Evolutionary conservation across 2,329 filamentous ascomycete species (phyloP).

Genomic region (Neonectria coccinea): DNA sequence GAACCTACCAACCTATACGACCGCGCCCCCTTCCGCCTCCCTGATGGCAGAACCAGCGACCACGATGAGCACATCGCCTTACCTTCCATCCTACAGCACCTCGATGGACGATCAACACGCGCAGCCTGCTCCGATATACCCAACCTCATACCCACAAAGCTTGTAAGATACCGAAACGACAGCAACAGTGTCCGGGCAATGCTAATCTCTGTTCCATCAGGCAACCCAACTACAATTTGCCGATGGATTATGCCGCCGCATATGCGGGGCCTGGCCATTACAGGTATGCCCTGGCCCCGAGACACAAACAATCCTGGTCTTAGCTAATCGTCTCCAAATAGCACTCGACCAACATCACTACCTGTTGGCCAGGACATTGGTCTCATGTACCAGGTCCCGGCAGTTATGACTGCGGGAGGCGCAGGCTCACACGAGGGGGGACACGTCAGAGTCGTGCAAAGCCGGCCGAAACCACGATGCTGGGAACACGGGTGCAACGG

Average conservation of each 20-base stretch:
- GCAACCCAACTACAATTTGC: constrained; percentile 55
- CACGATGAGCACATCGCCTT: constrained; percentile 56
- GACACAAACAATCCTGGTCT: constrained; percentile 20
- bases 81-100: constrained; percentile 63
- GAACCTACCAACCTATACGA: constrained; percentile 63
- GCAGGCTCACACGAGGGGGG: constrained; percentile 53
- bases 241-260: constrained; percentile 57
- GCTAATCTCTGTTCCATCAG: constrained; percentile 47
- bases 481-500: constrained; percentile 98
- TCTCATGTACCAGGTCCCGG: constrained; percentile 59
- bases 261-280: constrained; percentile 53
- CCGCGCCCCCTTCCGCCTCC: constrained; percentile 62
- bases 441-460: constrained; percentile 77
- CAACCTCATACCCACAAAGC: constrained; percentile 50
- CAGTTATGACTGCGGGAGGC: constrained; percentile 52
- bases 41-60: constrained; percentile 63
- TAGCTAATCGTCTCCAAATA: constrained; percentile 43
- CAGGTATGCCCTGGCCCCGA: constrained; percentile 50
- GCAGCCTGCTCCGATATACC: constrained; percentile 51
- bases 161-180: constrained; percentile 49
- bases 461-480: constrained; percentile 91
- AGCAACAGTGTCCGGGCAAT: constrained; percentile 43
- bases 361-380: constrained; percentile 52
- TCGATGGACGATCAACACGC: constrained; percentile 59
- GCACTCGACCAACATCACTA: constrained; percentile 55